These are phyloP conservation scores for Mycosphaerella sp. DNA, from an alignment of 2,329 filamentous ascomycete species.

Conservation along the genomic window DNA sequence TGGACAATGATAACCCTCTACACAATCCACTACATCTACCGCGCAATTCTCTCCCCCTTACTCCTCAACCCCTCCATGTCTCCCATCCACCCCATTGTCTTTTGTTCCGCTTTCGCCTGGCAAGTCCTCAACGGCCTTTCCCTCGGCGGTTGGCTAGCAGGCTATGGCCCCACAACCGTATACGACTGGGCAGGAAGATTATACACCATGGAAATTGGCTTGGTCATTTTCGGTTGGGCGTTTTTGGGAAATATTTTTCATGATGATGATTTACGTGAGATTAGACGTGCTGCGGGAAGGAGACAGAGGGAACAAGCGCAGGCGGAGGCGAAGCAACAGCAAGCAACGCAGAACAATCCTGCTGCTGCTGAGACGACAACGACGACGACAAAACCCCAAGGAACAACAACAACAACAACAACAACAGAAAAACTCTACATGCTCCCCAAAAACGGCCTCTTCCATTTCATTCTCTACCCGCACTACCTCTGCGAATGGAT, in stretches of 20 bases:
- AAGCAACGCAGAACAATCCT: too few relatives aligned
- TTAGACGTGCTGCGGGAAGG: conserved; percentile 62
- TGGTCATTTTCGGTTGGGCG: conserved; percentile 69
- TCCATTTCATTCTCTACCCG: conserved; percentile 75
- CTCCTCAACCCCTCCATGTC: conserved; percentile 84
- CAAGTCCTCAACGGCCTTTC: conserved; percentile 74
- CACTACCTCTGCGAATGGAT: conserved; percentile 97
- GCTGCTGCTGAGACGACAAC: too few relatives aligned
- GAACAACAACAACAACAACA: too few relatives aligned
- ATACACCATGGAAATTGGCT: conserved; percentile 52
- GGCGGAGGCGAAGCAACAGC: conserved; percentile 30
- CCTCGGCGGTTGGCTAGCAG: conserved; percentile 73
- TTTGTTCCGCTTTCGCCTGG: conserved; percentile 59
- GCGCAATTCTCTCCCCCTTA: conserved; percentile 74
- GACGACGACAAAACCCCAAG: too few relatives aligned
- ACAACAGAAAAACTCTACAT: conserved; percentile 73
- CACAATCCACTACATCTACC: conserved; percentile 82
- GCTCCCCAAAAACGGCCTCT: conserved; percentile 76
- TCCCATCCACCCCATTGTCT: conserved; percentile 69
- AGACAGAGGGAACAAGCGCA: conserved; percentile 46
- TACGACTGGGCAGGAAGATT: conserved; percentile 45
- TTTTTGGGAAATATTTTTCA: conserved; percentile 78
- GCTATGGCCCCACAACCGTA: conserved; percentile 64
- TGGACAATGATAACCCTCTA: conserved; percentile 66
- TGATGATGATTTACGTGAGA: conserved; percentile 82